Conservation (phyloP, 176 grass and related monocot species). For the Miscanthus lutarioriparius region DNA sequence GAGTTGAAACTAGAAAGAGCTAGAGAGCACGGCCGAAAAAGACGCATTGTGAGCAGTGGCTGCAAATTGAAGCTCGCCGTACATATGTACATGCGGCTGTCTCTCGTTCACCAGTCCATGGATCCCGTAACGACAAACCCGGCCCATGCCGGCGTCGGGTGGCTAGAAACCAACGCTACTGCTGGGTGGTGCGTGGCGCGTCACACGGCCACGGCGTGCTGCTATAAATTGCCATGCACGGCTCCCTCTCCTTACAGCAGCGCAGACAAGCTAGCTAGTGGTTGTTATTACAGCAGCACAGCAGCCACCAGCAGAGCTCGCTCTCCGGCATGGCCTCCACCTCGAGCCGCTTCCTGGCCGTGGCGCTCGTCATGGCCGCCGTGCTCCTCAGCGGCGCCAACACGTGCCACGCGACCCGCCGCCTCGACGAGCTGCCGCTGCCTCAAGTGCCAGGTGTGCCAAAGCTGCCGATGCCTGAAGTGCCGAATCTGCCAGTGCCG, state of each 20-base stretch:
- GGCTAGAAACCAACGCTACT: not conserved
- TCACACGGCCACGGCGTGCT: too few species aligned
- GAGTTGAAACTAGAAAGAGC: too few species aligned
- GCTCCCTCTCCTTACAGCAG: too few species aligned
- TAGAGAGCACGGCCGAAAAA: too few species aligned
- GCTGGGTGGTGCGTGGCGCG: not conserved
- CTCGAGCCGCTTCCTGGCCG: slow-evolving; percentile 1
- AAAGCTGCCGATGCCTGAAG: not conserved
- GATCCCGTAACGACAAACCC: not conserved
- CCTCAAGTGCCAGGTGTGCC: not conserved
- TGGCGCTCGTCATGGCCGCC: slow-evolving; percentile 20
- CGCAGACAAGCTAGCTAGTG: too few species aligned
- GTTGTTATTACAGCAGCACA: too few species aligned
- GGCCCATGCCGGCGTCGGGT: slow-evolving; percentile 28
- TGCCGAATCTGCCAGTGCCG: not conserved
- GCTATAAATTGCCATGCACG: slow-evolving; percentile 39
- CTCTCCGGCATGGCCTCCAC: slow-evolving; percentile 30
- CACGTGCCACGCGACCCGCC: slow-evolving; percentile 38
- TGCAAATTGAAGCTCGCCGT: not conserved
- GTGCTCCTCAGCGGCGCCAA: not conserved
- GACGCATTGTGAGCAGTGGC: not conserved
- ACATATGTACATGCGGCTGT: not conserved
- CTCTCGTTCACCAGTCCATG: slow-evolving; percentile 4
- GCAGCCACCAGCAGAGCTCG: not conserved
- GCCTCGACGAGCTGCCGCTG: slow-evolving; percentile 28